phyloP scores from a whole-genome alignment of 2,329 filamentous ascomycete species.

The Pseudofabraea citricarpa region DNA sequence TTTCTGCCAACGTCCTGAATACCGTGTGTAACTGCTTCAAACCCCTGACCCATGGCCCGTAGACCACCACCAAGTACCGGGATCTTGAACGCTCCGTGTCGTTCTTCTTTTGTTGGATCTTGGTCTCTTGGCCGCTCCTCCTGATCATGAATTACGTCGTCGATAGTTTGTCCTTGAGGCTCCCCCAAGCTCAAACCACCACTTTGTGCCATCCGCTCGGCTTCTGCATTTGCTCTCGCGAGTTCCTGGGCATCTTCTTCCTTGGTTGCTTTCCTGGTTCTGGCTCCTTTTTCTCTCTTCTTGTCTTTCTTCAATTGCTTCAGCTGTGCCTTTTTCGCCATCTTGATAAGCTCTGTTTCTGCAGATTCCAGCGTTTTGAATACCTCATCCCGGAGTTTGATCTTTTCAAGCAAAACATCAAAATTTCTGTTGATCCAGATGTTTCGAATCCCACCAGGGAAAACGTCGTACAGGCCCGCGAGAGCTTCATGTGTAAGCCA shows the following conservation, averaged over 20 bases:
- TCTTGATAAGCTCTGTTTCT: constrained; percentile 77
- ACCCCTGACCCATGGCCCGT: constrained; percentile 21
- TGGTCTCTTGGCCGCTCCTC: constrained; percentile 15
- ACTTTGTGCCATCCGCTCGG: constrained; percentile 37
- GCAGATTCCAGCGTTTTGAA: constrained; percentile 72
- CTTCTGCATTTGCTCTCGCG: constrained; percentile 35
- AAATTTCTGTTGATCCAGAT: constrained; percentile 95
- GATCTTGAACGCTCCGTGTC: constrained; percentile 15
- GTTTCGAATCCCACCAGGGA: constrained; percentile 89
- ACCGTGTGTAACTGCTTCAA: constrained; percentile 22
- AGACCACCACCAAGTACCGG: constrained; percentile 19
- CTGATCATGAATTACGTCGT: constrained; percentile 39
- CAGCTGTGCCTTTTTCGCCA: constrained; percentile 74
- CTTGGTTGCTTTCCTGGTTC: constrained; percentile 44
- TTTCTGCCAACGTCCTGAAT: constrained; percentile 19
- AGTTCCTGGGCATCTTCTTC: constrained; percentile 17
- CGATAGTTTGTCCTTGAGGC: constrained; percentile 46
- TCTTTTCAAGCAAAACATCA: constrained; percentile 77
- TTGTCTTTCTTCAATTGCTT: constrained; percentile 44
- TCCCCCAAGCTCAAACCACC: constrained; percentile 48
- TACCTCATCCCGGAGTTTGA: constrained; percentile 67
- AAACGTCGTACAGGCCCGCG: constrained; percentile 85
- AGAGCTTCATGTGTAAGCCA: constrained; percentile 85
- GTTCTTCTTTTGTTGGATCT: constrained; percentile 3
- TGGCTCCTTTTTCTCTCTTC: constrained; percentile 47